phyloP scores from a whole-genome alignment of 2,329 filamentous ascomycete genomes.

The Aspergillus glaucus region DNA sequence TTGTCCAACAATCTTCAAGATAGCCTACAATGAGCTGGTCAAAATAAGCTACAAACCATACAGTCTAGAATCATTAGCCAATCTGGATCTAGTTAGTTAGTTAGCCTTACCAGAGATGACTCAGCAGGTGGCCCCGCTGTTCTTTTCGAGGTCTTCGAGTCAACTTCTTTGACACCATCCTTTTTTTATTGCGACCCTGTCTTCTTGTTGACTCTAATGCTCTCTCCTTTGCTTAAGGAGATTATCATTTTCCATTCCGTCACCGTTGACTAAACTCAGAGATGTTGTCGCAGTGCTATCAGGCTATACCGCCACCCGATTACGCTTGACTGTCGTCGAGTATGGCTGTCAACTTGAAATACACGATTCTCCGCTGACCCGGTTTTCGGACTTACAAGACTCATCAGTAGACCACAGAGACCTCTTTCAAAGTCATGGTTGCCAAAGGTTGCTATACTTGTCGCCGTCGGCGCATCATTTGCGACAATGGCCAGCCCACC shows the following conservation, averaged over 20 bases:
- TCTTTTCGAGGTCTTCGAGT: neutral
- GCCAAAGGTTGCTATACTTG: conserved; percentile 39
- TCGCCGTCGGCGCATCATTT: conserved; percentile 39
- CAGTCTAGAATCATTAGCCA: no score
- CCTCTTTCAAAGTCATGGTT: conserved; percentile 20
- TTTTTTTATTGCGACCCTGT: neutral
- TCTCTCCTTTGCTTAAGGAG: neutral
- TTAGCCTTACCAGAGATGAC: neutral
- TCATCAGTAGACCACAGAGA: neutral
- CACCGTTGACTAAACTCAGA: neutral
- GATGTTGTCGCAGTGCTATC: neutral
- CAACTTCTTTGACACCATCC: neutral
- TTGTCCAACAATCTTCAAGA: no score
- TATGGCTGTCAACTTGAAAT: neutral
- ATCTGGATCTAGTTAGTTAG: neutral
- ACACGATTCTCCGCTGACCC: neutral
- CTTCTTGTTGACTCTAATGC: neutral
- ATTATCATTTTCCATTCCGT: neutral
- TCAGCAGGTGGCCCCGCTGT: neutral
- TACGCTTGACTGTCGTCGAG: neutral
- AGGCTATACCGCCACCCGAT: neutral
- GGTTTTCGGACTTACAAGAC: neutral
- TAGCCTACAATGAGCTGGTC: no score
- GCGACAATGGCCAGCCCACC: conserved; percentile 37
- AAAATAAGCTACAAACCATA: no score